phyloP scores from a whole-genome alignment of 805 yeast species.

The Saccharomyces mikatae region DNA sequence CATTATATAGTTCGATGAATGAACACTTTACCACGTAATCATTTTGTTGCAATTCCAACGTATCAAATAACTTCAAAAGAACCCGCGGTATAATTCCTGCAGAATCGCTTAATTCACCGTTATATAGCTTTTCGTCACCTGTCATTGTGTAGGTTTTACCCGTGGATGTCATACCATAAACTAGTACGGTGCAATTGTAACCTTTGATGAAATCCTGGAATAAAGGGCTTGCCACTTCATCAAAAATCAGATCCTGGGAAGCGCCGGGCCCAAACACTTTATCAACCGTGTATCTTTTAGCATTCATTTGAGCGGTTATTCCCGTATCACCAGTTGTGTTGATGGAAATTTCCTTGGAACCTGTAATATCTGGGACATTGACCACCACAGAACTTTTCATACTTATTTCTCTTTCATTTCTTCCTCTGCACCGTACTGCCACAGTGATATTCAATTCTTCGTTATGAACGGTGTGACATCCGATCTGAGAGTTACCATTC shows the following conservation, averaged over 20 bases:
- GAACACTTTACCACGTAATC: slow-evolving; percentile 70
- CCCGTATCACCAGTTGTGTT: slow-evolving; percentile 36
- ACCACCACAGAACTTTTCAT: slow-evolving; percentile 57
- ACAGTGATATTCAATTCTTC: slow-evolving; percentile 49
- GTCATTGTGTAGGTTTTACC: slow-evolving; percentile 80
- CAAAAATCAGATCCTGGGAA: slow-evolving; percentile 59
- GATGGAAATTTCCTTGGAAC: slow-evolving; percentile 40
- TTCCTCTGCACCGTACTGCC: slow-evolving; percentile 55
- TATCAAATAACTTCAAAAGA: slow-evolving; percentile 47
- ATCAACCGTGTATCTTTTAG: slow-evolving; percentile 64
- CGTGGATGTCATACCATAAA: slow-evolving; percentile 89
- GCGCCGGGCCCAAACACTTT: slow-evolving; percentile 78
- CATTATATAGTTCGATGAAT: slow-evolving; percentile 80
- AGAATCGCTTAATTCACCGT: slow-evolving; percentile 33
- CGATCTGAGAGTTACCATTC: background rate
- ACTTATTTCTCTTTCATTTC: slow-evolving; percentile 49
- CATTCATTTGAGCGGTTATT: slow-evolving; percentile 34
- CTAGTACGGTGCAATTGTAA: slow-evolving; percentile 73
- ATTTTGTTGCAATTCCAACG: slow-evolving; percentile 31
- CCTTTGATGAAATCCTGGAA: slow-evolving; percentile 64
- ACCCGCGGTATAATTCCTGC: slow-evolving; percentile 66
- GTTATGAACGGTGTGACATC: background rate
- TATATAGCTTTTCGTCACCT: slow-evolving; percentile 44
- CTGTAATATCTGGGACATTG: slow-evolving; percentile 40
- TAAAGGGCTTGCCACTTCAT: slow-evolving; percentile 56